These are phyloP conservation scores for Platismatia glauca DNA, from an alignment of 495 filamentous ascomycete genomes.

Conservation along the genomic window DNA sequence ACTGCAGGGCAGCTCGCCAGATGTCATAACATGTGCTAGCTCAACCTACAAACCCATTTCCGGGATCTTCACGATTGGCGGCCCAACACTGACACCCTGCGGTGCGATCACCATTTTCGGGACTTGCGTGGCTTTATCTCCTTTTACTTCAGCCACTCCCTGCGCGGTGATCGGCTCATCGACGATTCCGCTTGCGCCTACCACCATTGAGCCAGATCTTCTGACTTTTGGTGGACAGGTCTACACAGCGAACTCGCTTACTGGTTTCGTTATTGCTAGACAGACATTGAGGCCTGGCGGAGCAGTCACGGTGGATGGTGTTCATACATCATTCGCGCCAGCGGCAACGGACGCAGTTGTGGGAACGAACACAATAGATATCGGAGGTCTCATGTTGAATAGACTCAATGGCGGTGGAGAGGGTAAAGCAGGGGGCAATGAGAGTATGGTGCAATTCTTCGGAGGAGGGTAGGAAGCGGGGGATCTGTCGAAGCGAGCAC, in stretches of 20 bases:
- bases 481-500: too few species aligned
- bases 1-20: background rate
- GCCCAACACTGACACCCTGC: background rate
- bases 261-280: background rate
- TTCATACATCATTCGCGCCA: background rate
- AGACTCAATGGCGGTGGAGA: background rate
- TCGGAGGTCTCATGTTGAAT: background rate
- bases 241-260: background rate
- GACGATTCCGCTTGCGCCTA: background rate
- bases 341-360: background rate
- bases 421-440: background rate
- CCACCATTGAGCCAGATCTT: background rate
- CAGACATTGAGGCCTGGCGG: constrained; percentile 10
- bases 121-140: background rate
- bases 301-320: background rate
- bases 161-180: background rate
- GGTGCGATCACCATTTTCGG: background rate
- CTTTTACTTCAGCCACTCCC: background rate
- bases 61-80: background rate
- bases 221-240: background rate
- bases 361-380: background rate
- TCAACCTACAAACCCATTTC: background rate
- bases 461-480: background rate
- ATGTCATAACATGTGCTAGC: background rate
- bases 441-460: background rate